Evolutionary conservation across 148 eudicot genomes (phyloP).

Genomic region (Cornus suecica): DNA sequence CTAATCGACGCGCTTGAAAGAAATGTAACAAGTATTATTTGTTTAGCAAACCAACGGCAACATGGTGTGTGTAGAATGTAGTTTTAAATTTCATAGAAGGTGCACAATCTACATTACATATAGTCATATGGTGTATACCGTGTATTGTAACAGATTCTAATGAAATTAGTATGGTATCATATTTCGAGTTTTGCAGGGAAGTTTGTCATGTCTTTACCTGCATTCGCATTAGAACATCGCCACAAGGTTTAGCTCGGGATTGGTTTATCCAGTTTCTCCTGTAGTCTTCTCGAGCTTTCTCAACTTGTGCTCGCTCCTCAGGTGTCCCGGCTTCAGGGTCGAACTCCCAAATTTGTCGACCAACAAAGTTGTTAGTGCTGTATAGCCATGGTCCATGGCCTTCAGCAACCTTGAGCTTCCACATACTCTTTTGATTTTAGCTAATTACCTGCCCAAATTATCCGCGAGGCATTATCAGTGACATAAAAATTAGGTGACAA

Average conservation of each 20-base stretch:
- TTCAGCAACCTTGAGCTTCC: not conserved
- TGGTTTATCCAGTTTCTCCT: not conserved
- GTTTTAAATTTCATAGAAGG: too few relatives aligned
- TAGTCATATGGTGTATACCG: too few relatives aligned
- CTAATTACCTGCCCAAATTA: not conserved
- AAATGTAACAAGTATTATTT: too few relatives aligned
- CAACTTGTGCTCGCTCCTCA: not conserved
- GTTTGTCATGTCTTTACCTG: not conserved
- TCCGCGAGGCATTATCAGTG: not conserved
- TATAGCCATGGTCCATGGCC: not conserved
- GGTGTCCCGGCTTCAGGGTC: too few relatives aligned
- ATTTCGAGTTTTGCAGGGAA: not conserved
- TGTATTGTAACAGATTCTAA: too few relatives aligned
- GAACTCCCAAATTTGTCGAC: not conserved
- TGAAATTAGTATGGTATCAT: too few relatives aligned
- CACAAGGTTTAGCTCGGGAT: not conserved
- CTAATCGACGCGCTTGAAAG: too few relatives aligned
- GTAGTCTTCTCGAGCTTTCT: not conserved
- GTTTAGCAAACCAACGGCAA: too few relatives aligned
- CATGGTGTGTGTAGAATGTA: too few relatives aligned
- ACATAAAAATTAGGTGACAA: not conserved
- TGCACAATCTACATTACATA: too few relatives aligned
- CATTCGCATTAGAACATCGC: not conserved
- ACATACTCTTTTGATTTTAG: not conserved
- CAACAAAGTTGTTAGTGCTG: not conserved